Conservation (phyloP, 352 stramenopile species). For the Phytophthora multivora region DNA sequence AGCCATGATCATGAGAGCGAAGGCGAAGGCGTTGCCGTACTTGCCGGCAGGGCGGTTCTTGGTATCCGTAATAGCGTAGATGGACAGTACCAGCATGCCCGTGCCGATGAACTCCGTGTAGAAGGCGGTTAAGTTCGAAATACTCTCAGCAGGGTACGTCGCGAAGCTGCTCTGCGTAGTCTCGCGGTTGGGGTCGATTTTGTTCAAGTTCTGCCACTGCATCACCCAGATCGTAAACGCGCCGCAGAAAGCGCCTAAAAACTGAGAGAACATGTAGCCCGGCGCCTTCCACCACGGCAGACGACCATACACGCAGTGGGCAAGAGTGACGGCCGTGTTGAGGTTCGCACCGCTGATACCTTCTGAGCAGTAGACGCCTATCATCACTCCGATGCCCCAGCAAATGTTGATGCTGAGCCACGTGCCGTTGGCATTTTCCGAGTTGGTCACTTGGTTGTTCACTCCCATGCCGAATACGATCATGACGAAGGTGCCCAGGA, state of each 20-base stretch:
- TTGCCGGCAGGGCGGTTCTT: conserved; percentile 28
- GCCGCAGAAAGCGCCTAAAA: conserved; percentile 42
- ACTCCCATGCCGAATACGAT: conserved; percentile 46
- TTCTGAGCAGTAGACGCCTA: conserved; percentile 52
- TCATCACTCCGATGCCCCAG: conserved; percentile 52
- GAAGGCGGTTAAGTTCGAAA: conserved; percentile 54
- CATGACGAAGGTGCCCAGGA: conserved; percentile 43
- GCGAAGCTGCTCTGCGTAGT: conserved; percentile 44
- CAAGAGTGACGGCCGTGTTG: conserved; percentile 58
- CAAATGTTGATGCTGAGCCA: conserved; percentile 61
- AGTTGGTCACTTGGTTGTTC: conserved; percentile 60
- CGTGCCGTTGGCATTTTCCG: conserved; percentile 47
- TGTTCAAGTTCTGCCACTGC: conserved; percentile 50
- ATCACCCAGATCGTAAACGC: conserved; percentile 48
- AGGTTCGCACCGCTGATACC: conserved; percentile 55
- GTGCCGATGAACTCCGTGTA: conserved; percentile 61
- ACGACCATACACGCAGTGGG: conserved; percentile 42
- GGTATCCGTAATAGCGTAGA: conserved; percentile 58
- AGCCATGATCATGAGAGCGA: conserved; percentile 51
- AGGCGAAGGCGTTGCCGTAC: conserved; percentile 29
- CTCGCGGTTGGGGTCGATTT: conserved; percentile 46
- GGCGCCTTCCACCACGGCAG: conserved; percentile 53
- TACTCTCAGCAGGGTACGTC: conserved; percentile 44
- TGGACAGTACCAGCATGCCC: conserved; percentile 48
- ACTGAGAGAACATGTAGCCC: conserved; percentile 47